phyloP scores from a whole-genome alignment of 768 basidiomycete genomes.

The Megacollybia marginata region DNA sequence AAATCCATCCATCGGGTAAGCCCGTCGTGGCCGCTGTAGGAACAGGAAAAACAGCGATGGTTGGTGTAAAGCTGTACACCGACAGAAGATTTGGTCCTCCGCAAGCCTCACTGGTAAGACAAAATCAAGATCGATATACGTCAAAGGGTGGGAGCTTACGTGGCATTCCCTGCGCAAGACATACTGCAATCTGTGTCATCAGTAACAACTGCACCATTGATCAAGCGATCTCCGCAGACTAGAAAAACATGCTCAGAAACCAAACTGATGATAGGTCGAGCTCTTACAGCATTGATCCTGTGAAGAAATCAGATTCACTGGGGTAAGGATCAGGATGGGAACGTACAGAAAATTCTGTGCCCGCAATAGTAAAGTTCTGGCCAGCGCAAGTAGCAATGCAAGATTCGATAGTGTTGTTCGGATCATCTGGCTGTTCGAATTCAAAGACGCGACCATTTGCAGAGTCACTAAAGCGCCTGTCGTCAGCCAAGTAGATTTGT shows the following conservation, averaged over 20 bases:
- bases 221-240: slow-evolving; percentile 68
- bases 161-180: slow-evolving; percentile 63
- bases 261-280: not conserved
- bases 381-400: slow-evolving; percentile 56
- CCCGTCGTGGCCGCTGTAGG: slow-evolving; percentile 46
- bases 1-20: slow-evolving; percentile 58
- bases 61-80: slow-evolving; percentile 49
- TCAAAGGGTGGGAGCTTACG: slow-evolving; percentile 32
- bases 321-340: not conserved
- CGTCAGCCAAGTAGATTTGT: not conserved
- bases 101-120: slow-evolving; percentile 46
- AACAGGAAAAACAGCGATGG: slow-evolving; percentile 49
- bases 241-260: not conserved
- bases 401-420: slow-evolving; percentile 44
- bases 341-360: slow-evolving; percentile 58
- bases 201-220: slow-evolving; percentile 49
- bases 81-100: slow-evolving; percentile 71
- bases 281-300: too few species aligned
- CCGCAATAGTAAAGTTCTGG: slow-evolving; percentile 59
- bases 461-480: slow-evolving; percentile 37
- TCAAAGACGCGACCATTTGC: slow-evolving; percentile 56
- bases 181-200: slow-evolving; percentile 55
- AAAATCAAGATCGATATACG: not conserved
- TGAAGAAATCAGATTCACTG: not conserved
- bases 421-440: slow-evolving; percentile 27